Percentiles rank a stretch among this genome's conserved stretches.
Evolutionary conservation across 108 stramenopile species (phyloP).

Genomic region (Nitzschia sp.): DNA sequence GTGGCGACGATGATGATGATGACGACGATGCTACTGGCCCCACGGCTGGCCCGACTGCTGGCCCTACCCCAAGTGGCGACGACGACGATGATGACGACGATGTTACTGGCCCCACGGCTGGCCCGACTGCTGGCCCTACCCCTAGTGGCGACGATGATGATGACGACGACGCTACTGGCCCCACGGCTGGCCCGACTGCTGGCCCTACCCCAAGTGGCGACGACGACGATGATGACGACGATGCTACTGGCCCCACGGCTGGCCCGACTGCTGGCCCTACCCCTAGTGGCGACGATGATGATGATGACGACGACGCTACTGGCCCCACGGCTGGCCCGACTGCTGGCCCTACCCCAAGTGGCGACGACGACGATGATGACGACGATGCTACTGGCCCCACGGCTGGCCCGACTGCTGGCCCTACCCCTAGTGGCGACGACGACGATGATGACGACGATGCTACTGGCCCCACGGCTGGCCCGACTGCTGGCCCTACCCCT

Average conservation of each 20-base stretch:
- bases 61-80: too few species aligned
- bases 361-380: not conserved
- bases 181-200: not conserved
- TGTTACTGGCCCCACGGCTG: not conserved
- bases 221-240: too few species aligned
- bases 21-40: constrained; percentile 7
- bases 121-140: not conserved
- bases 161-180: not conserved
- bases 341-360: constrained; percentile 4
- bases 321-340: not conserved
- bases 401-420: not conserved
- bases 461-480: too few species aligned
- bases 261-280: constrained; percentile 17
- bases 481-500: too few species aligned
- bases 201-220: not conserved
- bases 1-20: too few species aligned
- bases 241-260: constrained; percentile 10
- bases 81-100: not conserved
- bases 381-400: not conserved
- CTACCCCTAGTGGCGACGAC: not conserved
- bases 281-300: too few species aligned
- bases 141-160: too few species aligned
- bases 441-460: too few species aligned
- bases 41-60: constrained; percentile 12
- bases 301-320: not conserved